Percentiles rank a stretch among this genome's conserved stretches.
phyloP scores from a whole-genome alignment of 2,329 filamentous ascomycete genomes.

The Epichloe brachyelytri region DNA sequence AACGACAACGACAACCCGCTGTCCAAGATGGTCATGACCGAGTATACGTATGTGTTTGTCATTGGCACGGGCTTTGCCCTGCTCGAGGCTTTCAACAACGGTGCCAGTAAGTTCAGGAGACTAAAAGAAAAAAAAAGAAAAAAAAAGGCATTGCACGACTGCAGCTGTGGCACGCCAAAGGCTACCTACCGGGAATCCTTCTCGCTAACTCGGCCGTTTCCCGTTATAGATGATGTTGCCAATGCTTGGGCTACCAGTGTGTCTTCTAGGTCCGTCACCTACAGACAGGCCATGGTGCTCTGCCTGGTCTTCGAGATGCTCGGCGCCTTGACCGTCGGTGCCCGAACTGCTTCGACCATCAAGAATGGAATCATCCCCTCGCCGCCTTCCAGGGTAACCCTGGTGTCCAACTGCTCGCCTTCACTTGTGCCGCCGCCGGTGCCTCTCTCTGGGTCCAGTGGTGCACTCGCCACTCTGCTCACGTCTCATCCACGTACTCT shows the following conservation, averaged over 20 bases:
- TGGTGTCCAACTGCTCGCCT: constrained; percentile 55
- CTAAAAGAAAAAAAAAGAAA: background rate
- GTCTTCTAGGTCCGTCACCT: constrained; percentile 63
- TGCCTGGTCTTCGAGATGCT: constrained; percentile 53
- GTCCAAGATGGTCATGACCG: constrained; percentile 40
- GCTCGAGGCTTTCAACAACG: constrained; percentile 68
- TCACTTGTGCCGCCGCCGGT: constrained; percentile 48
- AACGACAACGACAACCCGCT: background rate
- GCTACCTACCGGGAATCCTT: background rate
- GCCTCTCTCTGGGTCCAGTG: constrained; percentile 65
- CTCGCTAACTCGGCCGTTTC: constrained; percentile 5
- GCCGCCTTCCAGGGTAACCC: constrained; percentile 43
- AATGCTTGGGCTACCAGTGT: constrained; percentile 71
- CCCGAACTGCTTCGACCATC: constrained; percentile 60
- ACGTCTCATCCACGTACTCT: constrained; percentile 59
- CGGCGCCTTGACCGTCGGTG: constrained; percentile 52
- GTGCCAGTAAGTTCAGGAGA: constrained; percentile 47
- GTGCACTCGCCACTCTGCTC: constrained; percentile 59
- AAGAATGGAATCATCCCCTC: constrained; percentile 59
- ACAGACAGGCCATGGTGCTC: constrained; percentile 53
- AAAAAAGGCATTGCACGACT: too few relatives aligned
- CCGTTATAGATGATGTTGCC: constrained; percentile 58
- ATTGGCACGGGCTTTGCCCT: constrained; percentile 66
- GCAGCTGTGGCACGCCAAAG: too few relatives aligned
- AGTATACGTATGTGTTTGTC: constrained; percentile 61